These are phyloP conservation scores for Priceomyces haplophilus DNA, from an alignment of 805 yeast genomes.

Conservation along the genomic window DNA sequence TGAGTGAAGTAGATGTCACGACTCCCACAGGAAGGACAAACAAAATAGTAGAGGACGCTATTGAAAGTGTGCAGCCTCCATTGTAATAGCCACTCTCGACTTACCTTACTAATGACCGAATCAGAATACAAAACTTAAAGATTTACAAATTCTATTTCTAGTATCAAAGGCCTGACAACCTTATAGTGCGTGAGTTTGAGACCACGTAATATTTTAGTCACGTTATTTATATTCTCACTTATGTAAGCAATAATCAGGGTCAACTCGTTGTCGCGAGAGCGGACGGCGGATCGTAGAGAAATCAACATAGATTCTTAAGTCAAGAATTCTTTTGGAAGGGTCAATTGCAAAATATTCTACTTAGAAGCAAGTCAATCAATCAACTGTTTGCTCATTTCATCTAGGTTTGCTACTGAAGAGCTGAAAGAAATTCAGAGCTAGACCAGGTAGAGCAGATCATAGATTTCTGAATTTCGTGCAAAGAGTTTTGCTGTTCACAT, in stretches of 20 bases:
- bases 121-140: no score
- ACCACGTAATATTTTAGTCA: no score
- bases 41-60: conserved; percentile 34
- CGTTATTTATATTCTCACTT: no score
- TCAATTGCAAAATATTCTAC: conserved; percentile 4
- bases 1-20: conserved; percentile 15
- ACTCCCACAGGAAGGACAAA: conserved; percentile 36
- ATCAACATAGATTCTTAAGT: not conserved
- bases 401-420: conserved; percentile 2
- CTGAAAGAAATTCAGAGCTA: not conserved
- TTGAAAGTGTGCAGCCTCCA: conserved; percentile 35
- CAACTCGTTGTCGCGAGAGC: conserved; percentile 4
- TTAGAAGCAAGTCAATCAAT: conserved; percentile 3
- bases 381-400: conserved; percentile 2
- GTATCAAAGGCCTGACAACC: no score
- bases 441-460: conserved; percentile 1
- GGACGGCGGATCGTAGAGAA: conserved; percentile 4
- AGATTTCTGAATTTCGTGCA: conserved; percentile 1
- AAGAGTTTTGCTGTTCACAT: conserved; percentile 6
- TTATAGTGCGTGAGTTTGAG: no score
- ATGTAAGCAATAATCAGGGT: no score
- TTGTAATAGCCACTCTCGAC: no score
- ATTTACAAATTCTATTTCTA: no score
- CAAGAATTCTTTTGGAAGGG: not conserved
- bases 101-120: no score